A percentile compares a stretch with the other conserved stretches of the same genome.
Evolutionary conservation across 108 stramenopile genomes (phyloP).

Genomic region (Conticribra guillardii): DNA sequence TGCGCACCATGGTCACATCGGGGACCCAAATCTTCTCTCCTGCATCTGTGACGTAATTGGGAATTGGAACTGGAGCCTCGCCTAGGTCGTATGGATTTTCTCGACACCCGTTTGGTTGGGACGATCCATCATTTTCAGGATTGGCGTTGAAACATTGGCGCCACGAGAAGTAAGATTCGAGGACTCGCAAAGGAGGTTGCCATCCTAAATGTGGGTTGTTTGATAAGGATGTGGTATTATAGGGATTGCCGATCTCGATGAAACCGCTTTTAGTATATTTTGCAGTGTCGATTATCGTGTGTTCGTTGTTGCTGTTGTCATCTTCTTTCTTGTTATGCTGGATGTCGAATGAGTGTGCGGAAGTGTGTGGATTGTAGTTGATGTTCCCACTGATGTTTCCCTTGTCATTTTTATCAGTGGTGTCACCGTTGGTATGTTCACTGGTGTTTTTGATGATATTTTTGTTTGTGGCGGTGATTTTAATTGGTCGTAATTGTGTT

Average conservation of each 20-base stretch:
- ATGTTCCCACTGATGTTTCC: too few relatives aligned
- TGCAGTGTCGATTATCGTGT: too few relatives aligned
- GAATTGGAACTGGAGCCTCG: conserved; percentile 18
- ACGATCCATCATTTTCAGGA: conserved; percentile 35
- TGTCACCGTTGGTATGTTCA: too few relatives aligned
- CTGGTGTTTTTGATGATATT: too few relatives aligned
- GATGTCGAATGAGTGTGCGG: too few relatives aligned
- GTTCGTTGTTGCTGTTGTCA: too few relatives aligned
- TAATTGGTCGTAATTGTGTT: conserved; percentile 3
- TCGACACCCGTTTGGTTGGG: conserved; percentile 47
- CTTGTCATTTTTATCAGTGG: too few relatives aligned
- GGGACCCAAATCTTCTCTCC: conserved; percentile 60
- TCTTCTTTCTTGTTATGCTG: conserved; percentile 26
- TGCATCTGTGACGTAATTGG: background rate
- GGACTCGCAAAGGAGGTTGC: conserved; percentile 49
- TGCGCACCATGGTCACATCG: conserved; percentile 69
- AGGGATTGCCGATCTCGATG: conserved; percentile 16
- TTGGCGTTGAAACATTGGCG: conserved; percentile 58
- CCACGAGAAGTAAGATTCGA: conserved; percentile 53
- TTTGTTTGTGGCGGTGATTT: too few relatives aligned
- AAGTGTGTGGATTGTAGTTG: too few relatives aligned
- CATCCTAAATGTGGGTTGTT: conserved; percentile 68
- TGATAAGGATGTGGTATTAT: conserved; percentile 23
- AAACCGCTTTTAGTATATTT: background rate
- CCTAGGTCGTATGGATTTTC: conserved; percentile 51